phyloP scores from a whole-genome alignment of 2,329 filamentous ascomycete genomes.

The Aspergillus tanneri region DNA sequence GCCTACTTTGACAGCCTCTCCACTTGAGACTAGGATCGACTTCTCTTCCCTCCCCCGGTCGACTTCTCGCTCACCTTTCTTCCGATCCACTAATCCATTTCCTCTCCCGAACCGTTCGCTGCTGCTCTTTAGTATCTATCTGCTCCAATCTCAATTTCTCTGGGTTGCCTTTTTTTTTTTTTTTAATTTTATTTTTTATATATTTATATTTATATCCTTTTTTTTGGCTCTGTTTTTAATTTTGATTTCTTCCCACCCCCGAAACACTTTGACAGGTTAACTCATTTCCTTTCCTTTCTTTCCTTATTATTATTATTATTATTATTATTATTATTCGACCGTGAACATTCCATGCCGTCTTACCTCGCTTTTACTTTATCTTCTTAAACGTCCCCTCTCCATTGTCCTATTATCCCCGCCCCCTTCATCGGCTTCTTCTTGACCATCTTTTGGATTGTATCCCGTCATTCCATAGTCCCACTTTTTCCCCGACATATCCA shows the following conservation, averaged over 20 bases:
- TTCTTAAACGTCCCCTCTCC: background rate
- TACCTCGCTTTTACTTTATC: background rate
- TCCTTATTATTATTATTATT: too few species aligned
- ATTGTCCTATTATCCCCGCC: background rate
- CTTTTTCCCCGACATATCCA: background rate
- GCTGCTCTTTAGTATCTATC: slow-evolving; percentile 9
- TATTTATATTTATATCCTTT: background rate
- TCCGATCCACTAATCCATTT: slow-evolving; percentile 9
- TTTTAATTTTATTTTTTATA: background rate
- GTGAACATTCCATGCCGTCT: background rate
- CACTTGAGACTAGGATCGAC: slow-evolving; percentile 16
- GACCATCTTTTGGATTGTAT: slow-evolving; percentile 1
- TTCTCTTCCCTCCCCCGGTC: slow-evolving; percentile 4
- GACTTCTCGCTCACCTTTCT: slow-evolving; percentile 14
- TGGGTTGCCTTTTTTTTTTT: slow-evolving; percentile 6
- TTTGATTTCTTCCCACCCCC: background rate
- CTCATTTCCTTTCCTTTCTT: slow-evolving; percentile 3
- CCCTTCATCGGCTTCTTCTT: slow-evolving; percentile 1
- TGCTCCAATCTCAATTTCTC: slow-evolving; percentile 11
- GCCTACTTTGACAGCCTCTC: slow-evolving; percentile 17
- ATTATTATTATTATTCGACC: too few species aligned
- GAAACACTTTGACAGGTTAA: background rate
- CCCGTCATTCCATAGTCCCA: slow-evolving; percentile 9
- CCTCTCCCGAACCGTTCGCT: slow-evolving; percentile 10
- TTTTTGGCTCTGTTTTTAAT: background rate